phyloP scores from a whole-genome alignment of 768 basidiomycete species.

The Pleurotus sapidus region DNA sequence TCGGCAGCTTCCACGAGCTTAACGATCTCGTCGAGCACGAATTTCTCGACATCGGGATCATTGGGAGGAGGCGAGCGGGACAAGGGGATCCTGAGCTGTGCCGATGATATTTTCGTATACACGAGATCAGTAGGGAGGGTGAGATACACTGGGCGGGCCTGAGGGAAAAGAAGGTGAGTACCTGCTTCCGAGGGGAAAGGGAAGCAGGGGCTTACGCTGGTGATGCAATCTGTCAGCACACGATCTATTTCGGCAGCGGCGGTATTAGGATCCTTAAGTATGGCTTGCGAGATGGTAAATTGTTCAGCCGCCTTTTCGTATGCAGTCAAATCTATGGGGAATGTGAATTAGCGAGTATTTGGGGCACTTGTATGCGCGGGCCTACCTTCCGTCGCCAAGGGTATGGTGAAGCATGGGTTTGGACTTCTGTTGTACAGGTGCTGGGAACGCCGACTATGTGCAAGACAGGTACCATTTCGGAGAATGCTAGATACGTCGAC shows the following conservation, averaged over 20 bases:
- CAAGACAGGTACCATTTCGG: conserved; percentile 88
- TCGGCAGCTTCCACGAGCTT: conserved; percentile 57
- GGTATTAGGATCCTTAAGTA: conserved; percentile 45
- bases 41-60: conserved; percentile 56
- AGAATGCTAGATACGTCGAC: conserved; percentile 47
- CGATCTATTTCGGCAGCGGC: conserved; percentile 74
- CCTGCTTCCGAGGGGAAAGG: not conserved
- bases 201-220: conserved; percentile 33
- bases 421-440: conserved; percentile 64
- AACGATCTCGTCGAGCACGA: conserved; percentile 72
- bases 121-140: conserved; percentile 85
- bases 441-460: conserved; percentile 86
- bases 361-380: not conserved
- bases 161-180: not conserved
- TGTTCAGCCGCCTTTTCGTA: conserved; percentile 75
- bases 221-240: conserved; percentile 67
- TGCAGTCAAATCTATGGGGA: conserved; percentile 65
- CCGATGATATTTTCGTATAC: conserved; percentile 60
- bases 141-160: conserved; percentile 88
- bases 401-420: conserved; percentile 86
- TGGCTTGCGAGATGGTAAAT: conserved; percentile 68
- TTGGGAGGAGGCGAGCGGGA: conserved; percentile 47
- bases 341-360: not conserved
- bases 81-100: conserved; percentile 59
- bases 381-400: conserved; percentile 74